phyloP scores from a whole-genome alignment of 2,329 filamentous ascomycete genomes.

The Aspergillus glaucus region DNA sequence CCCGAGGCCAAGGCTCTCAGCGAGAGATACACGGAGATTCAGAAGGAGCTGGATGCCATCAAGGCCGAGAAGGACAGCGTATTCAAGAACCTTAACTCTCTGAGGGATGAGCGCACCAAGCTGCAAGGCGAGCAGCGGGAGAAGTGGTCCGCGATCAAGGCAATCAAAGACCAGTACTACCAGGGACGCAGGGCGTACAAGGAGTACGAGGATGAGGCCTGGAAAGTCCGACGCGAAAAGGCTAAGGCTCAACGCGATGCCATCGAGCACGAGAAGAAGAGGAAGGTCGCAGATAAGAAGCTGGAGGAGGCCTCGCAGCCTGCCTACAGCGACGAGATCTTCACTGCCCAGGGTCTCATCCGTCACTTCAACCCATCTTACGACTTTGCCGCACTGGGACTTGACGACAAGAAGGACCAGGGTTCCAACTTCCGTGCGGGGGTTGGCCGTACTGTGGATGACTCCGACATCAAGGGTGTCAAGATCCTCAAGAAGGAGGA shows the following conservation, averaged over 20 bases:
- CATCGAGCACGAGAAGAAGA: conserved; percentile 44
- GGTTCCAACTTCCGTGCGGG: conserved; percentile 71
- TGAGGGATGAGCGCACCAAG: conserved; percentile 80
- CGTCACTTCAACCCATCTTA: conserved; percentile 82
- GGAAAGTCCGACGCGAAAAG: conserved; percentile 68
- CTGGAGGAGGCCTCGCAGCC: conserved; percentile 56
- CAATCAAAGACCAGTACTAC: conserved; percentile 86
- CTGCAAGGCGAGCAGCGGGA: conserved; percentile 80
- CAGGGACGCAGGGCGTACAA: conserved; percentile 72
- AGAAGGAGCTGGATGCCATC: conserved; percentile 80
- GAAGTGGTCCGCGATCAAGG: conserved; percentile 74
- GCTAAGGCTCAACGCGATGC: conserved; percentile 69
- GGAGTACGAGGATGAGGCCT: conserved; percentile 76
- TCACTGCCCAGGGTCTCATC: conserved; percentile 78
- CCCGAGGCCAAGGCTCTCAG: conserved; percentile 83
- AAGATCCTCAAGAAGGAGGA: conserved; percentile 80
- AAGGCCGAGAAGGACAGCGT: conserved; percentile 88
- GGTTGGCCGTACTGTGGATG: conserved; percentile 76
- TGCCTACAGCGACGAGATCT: conserved; percentile 88
- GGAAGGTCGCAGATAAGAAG: conserved; percentile 50
- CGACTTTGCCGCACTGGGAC: conserved; percentile 59
- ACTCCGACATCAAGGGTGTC: conserved; percentile 76
- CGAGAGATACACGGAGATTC: conserved; percentile 77
- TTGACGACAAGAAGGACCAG: conserved; percentile 36
- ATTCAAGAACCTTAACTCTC: conserved; percentile 77